Conservation (phyloP, 495 filamentous ascomycete genomes). For the Talaromyces proteolyticus region DNA sequence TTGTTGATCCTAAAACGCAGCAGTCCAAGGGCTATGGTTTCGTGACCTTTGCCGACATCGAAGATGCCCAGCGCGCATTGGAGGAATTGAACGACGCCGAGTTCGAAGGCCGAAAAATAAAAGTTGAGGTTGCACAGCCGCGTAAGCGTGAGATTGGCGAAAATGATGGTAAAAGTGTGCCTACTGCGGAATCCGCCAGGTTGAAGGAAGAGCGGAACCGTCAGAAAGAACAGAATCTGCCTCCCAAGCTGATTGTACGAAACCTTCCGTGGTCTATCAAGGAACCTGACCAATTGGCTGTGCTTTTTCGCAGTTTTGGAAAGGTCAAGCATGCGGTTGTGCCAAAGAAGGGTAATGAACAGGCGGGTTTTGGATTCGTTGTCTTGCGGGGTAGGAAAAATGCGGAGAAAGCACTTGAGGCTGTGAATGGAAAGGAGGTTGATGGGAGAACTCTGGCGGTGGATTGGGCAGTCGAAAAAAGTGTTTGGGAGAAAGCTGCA, state of each 20-base stretch:
- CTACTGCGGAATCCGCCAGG: conserved; percentile 38
- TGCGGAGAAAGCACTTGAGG: conserved; percentile 80
- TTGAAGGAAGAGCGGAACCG: conserved; percentile 53
- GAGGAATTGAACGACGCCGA: conserved; percentile 68
- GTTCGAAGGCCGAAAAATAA: conserved; percentile 74
- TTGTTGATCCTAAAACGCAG: conserved; percentile 75
- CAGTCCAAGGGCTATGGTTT: conserved; percentile 89
- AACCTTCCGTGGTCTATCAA: conserved; percentile 98
- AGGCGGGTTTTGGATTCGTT: conserved; percentile 89
- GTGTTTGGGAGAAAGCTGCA: conserved; percentile 63
- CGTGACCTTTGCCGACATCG: conserved; percentile 89
- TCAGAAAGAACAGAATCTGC: conserved; percentile 49
- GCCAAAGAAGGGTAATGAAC: conserved; percentile 66
- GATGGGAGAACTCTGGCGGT: conserved; percentile 85
- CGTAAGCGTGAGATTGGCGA: conserved; percentile 64
- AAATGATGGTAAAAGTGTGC: conserved; percentile 39
- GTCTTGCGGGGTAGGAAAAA: conserved; percentile 83
- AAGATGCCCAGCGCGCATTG: conserved; percentile 77
- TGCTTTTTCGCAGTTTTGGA: conserved; percentile 78
- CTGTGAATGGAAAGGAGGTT: conserved; percentile 81
- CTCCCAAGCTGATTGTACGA: conserved; percentile 85
- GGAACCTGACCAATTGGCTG: conserved; percentile 66
- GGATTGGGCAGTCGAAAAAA: conserved; percentile 94
- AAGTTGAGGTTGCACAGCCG: conserved; percentile 80
- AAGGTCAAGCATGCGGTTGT: conserved; percentile 80